These are phyloP conservation scores for Alnus glutinosa DNA, from an alignment of 306 rosid species.

Conservation along the genomic window DNA sequence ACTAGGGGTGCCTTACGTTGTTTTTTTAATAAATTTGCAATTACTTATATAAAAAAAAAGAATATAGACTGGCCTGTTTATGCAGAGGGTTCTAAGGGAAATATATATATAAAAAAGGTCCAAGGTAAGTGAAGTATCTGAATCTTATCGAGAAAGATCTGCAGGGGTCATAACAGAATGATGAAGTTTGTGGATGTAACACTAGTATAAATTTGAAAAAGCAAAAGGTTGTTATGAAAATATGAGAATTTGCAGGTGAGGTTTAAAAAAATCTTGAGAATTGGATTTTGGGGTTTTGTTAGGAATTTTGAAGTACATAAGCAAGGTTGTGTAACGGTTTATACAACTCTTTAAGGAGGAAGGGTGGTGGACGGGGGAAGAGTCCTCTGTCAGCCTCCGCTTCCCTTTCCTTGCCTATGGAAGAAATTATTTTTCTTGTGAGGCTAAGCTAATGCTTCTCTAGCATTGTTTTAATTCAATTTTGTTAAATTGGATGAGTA, in stretches of 20 bases:
- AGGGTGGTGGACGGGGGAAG: background rate
- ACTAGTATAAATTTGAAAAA: background rate
- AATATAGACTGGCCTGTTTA: background rate
- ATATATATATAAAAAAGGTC: background rate
- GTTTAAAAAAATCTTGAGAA: background rate
- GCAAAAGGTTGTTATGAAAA: background rate
- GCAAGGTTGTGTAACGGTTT: background rate
- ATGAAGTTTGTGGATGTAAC: background rate
- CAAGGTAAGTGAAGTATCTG: background rate
- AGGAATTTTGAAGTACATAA: background rate
- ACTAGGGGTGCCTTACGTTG: too few species aligned
- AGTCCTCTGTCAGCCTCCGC: background rate
- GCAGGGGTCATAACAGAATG: background rate
- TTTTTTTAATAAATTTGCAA: too few species aligned
- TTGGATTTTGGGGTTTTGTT: background rate
- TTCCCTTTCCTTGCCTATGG: background rate
- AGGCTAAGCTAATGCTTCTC: background rate
- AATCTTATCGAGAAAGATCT: background rate
- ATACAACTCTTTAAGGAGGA: background rate
- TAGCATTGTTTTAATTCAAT: background rate
- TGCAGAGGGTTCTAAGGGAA: background rate
- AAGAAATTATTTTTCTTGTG: background rate
- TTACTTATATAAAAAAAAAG: too few species aligned
- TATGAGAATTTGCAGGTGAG: background rate
- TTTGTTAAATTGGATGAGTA: background rate